Base-by-base conservation (phyloP, 495 filamentous ascomycete genomes). In the Bombardia bombarda region DNA sequence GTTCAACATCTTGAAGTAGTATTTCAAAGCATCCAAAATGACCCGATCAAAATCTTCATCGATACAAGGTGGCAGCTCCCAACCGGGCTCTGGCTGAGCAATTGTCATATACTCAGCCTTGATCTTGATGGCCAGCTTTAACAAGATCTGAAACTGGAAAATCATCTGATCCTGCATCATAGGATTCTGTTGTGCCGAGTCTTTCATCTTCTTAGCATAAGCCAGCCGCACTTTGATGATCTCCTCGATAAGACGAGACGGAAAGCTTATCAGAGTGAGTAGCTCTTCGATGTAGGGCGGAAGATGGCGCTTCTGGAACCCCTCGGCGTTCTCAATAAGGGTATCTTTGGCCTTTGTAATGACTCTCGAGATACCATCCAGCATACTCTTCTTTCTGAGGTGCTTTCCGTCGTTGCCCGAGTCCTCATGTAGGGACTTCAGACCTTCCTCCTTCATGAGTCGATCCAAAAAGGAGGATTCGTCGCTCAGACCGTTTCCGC, bases 121-220 rank as follows among this genome's bases (percentile, higher is more conserved):
- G 57, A 96, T 95, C 30, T 81, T 76, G 36, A 92, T 87, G 7
- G 92, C 93, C 41, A 97, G 76, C 49, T 83, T 87, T 47, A 97
- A 79, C 43, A 98, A 65, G 33, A 95, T 86, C 57, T 93, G 90
- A 52, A 98, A 97, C 59, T 98, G 92, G 0, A 85, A 74, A 39
- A 98, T 94, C 84, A 97, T 90, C 57, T 96, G 89, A 50, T 95
- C 89, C 40, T 90, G 83, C 73, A 98, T 83, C 67, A 98, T 86
- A 14, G 81, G 73, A 47, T 86, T 87, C 52, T 92, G 83, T 55
- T 87, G 82, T 0, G 84, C 82, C 13, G 73, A 70, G 45, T 97
- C 92, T 60, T 89, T 92, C 81, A 96, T 95, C 52, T 88, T 90
- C 55, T 79, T 86, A 6, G 90, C 89, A 59, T 94, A 96, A 24